A percentile compares a stretch with the other conserved stretches of the same genome.
Conservation (phyloP, 352 stramenopile genomes). For the Globisporangium sylvaticum region DNA sequence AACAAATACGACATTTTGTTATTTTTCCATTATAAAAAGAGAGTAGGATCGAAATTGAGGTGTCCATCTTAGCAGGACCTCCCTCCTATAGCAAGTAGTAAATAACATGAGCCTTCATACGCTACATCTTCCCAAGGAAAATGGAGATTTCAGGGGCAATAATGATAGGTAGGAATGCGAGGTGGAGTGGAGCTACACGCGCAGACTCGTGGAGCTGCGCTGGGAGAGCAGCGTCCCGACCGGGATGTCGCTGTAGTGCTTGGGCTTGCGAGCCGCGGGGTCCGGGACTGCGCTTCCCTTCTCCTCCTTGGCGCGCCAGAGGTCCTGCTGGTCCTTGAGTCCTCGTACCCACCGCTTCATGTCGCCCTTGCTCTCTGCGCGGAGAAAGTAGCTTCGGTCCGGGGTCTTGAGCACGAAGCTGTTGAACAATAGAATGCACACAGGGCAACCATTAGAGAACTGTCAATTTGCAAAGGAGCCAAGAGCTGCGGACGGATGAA, state of each 20-base stretch:
- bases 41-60: not conserved
- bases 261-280: constrained; percentile 40
- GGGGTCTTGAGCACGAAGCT: constrained; percentile 81
- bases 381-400: constrained; percentile 74
- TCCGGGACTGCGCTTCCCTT: constrained; percentile 26
- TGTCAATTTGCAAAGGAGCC: not conserved
- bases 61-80: constrained; percentile 1
- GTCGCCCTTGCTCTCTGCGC: constrained; percentile 78
- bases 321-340: constrained; percentile 76
- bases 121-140: too few relatives aligned
- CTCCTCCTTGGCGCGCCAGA: constrained; percentile 63
- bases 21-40: not conserved
- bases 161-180: not conserved
- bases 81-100: constrained; percentile 9
- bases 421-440: not conserved
- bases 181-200: constrained; percentile 18
- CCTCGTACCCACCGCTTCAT: constrained; percentile 87
- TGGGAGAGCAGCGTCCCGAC: constrained; percentile 30
- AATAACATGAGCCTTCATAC: constrained; percentile 14
- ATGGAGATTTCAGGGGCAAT: not conserved
- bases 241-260: constrained; percentile 74
- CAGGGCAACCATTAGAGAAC: not conserved
- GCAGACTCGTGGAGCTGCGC: constrained; percentile 34
- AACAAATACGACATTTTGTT: constrained; percentile 1
- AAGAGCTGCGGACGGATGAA: not conserved